phyloP scores from a whole-genome alignment of 305 asterid genomes.

The Ajuga reptans region DNA sequence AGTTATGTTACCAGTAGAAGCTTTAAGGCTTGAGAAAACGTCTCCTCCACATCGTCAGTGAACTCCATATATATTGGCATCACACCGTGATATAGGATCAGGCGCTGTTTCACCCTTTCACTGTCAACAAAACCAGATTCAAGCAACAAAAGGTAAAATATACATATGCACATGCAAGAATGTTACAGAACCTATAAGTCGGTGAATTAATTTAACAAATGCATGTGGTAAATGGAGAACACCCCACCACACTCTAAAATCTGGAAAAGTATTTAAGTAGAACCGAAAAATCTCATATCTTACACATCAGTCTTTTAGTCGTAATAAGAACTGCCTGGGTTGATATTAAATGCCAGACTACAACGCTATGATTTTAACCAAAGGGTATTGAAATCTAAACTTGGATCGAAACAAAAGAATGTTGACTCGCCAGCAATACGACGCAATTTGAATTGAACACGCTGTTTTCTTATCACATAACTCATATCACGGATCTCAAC shows the following conservation, averaged over 20 bases:
- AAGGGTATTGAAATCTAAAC: neutral
- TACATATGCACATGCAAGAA: neutral
- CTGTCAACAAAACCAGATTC: constrained; percentile 29
- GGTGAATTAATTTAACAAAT: neutral
- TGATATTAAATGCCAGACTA: neutral
- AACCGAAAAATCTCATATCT: neutral
- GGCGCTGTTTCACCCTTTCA: constrained; percentile 82
- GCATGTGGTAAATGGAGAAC: neutral
- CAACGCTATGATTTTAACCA: neutral
- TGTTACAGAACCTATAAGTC: neutral
- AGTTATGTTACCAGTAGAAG: constrained; percentile 47
- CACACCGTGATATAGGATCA: constrained; percentile 79
- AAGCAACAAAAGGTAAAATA: neutral
- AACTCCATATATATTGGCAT: constrained; percentile 72
- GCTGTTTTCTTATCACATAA: neutral
- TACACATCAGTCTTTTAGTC: neutral
- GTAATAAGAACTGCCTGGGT: neutral
- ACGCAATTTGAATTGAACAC: neutral
- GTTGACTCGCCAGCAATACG: neutral
- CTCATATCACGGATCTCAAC: neutral
- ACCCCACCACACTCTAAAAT: neutral
- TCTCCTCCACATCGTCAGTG: constrained; percentile 72
- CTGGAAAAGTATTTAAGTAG: neutral
- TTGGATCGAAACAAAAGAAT: neutral
- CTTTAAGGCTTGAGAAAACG: constrained; percentile 64